Percentiles rank a stretch among this genome's conserved stretches.
Conservation (phyloP, 2,329 filamentous ascomycete species). For the Neoarthrinium moseri region DNA sequence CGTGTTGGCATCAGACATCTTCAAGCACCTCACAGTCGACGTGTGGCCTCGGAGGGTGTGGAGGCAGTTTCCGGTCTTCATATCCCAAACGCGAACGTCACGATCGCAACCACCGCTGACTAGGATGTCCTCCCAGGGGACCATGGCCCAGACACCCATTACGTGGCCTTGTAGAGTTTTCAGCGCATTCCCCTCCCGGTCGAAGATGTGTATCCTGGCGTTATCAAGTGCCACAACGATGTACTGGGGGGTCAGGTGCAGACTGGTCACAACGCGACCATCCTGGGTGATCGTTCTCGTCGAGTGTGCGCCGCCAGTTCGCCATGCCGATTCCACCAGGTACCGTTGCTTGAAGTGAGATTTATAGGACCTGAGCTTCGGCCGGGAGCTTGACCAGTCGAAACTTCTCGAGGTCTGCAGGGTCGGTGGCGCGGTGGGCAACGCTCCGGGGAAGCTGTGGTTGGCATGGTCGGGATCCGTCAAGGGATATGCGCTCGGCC, state of each 20-base stretch:
- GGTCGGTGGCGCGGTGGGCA: conserved; percentile 24
- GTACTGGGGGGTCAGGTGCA: conserved; percentile 92
- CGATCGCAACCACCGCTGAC: conserved; percentile 96
- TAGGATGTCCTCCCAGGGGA: conserved; percentile 92
- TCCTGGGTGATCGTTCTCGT: conserved; percentile 91
- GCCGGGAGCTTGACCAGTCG: conserved; percentile 31
- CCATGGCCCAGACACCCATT: conserved; percentile 99
- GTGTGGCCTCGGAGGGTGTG: conserved; percentile 92
- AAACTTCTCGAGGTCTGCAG: conserved; percentile 7
- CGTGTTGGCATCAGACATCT: conserved; percentile 93
- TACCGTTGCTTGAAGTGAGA: conserved; percentile 98
- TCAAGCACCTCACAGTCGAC: conserved; percentile 92
- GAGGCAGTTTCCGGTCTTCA: conserved; percentile 77
- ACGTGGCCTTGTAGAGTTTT: conserved; percentile 92
- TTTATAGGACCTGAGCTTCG: conserved; percentile 80
- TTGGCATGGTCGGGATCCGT: conserved; percentile 30
- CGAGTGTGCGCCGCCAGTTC: conserved; percentile 81
- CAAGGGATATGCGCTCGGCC: conserved; percentile 29
- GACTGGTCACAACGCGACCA: conserved; percentile 91
- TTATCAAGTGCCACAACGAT: conserved; percentile 98
- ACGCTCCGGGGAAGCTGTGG: conserved; percentile 45
- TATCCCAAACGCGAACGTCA: conserved; percentile 95
- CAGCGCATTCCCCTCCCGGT: conserved; percentile 83
- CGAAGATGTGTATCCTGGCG: conserved; percentile 97
- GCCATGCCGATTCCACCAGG: conserved; percentile 95